Evolutionary conservation across 495 filamentous ascomycete genomes (phyloP).

Genomic region (Aspergillus conjunctus): DNA sequence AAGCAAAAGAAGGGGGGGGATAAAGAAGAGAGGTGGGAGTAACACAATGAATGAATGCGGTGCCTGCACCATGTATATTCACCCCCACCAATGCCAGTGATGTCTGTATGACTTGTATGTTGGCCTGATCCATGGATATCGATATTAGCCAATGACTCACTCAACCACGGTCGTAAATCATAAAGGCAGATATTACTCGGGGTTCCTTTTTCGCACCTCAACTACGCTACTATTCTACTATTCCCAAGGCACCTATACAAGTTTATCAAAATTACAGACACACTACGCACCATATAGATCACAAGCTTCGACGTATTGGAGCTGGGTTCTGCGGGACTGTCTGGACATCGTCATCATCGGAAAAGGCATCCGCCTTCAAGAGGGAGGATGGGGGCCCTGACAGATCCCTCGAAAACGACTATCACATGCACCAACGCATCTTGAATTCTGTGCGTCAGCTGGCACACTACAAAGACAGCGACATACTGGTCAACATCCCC

Average conservation of each 20-base stretch:
- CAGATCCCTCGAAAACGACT: conserved; percentile 40
- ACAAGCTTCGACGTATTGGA: conserved; percentile 17
- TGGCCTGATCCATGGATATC: too few relatives aligned
- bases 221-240: background rate
- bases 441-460: conserved; percentile 16
- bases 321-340: conserved; percentile 35
- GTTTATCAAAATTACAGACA: background rate
- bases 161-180: background rate
- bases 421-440: conserved; percentile 33
- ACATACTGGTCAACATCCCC: conserved; percentile 24
- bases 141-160: too few relatives aligned
- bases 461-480: background rate
- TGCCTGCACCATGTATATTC: too few relatives aligned
- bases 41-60: too few relatives aligned
- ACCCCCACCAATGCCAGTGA: too few relatives aligned
- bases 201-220: too few relatives aligned
- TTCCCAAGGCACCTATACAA: background rate
- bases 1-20: background rate
- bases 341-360: conserved; percentile 28
- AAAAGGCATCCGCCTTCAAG: conserved; percentile 31
- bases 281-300: too few relatives aligned
- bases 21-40: background rate
- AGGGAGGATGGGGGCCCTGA: conserved; percentile 40
- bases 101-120: too few relatives aligned
- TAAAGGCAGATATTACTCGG: background rate